Conservation (phyloP, 306 rosid genomes). For the Rosa chinensis region DNA sequence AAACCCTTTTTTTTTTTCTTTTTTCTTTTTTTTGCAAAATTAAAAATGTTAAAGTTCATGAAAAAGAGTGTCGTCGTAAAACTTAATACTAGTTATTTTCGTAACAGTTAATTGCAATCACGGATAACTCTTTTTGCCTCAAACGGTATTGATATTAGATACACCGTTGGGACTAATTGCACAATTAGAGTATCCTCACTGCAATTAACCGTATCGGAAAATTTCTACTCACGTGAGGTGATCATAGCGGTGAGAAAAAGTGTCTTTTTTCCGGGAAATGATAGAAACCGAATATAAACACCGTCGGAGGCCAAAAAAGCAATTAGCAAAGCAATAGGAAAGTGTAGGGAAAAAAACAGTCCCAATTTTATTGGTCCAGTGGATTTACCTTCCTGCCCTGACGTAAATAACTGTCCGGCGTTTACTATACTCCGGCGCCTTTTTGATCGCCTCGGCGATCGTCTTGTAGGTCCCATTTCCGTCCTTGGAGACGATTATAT, state of each 20-base stretch:
- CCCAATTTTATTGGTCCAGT: background rate
- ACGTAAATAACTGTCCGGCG: constrained; percentile 69
- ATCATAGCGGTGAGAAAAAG: background rate
- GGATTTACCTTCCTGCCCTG: constrained; percentile 90
- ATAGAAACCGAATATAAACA: background rate
- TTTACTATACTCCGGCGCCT: constrained; percentile 54
- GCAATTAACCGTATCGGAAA: background rate
- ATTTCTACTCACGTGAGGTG: background rate
- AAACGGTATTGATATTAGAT: background rate
- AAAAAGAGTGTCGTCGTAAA: background rate
- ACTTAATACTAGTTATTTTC: too few species aligned
- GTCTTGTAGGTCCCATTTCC: constrained; percentile 71
- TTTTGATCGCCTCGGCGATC: constrained; percentile 74
- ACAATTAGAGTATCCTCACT: background rate
- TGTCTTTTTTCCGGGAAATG: background rate
- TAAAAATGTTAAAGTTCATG: background rate
- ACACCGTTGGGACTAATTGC: background rate
- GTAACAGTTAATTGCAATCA: background rate
- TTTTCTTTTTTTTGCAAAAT: too few species aligned
- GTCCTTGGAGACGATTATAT: constrained; percentile 58
- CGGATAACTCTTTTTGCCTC: background rate
- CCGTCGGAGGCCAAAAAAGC: background rate
- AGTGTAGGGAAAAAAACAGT: background rate
- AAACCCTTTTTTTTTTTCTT: background rate
- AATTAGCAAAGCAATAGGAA: background rate